A percentile compares a stretch with the other conserved stretches of the same genome.
phyloP scores from a whole-genome alignment of 106 monocot genomes.

The Dactylorhiza incarnata region DNA sequence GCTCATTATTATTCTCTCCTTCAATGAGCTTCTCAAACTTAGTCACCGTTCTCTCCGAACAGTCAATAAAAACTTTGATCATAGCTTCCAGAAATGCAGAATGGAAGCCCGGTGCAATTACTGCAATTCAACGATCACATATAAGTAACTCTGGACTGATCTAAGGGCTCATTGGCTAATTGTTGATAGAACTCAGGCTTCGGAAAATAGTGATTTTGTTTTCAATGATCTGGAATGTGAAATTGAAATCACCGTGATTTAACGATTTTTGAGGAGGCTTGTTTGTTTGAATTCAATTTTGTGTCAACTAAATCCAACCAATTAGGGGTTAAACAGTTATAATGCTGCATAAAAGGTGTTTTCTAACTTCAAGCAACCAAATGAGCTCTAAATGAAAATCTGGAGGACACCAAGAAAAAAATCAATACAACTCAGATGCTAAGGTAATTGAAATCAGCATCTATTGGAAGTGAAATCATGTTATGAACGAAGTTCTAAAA shows the following conservation, averaged over 20 bases:
- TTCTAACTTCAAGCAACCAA: too few relatives aligned
- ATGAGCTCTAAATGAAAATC: background rate
- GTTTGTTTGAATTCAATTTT: too few relatives aligned
- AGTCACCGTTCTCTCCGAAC: conserved; percentile 73
- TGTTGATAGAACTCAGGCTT: too few relatives aligned
- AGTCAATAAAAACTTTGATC: conserved; percentile 70
- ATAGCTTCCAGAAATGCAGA: conserved; percentile 82
- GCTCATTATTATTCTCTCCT: conserved; percentile 7
- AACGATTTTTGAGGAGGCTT: too few relatives aligned
- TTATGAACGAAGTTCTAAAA: too few relatives aligned
- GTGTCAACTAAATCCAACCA: too few relatives aligned
- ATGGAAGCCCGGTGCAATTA: conserved; percentile 97
- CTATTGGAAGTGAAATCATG: background rate
- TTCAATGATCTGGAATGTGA: too few relatives aligned
- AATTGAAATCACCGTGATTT: too few relatives aligned
- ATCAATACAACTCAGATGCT: background rate
- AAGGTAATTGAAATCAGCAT: background rate
- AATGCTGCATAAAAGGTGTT: too few relatives aligned
- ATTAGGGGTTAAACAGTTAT: too few relatives aligned
- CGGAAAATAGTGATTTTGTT: too few relatives aligned
- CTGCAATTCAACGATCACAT: conserved; percentile 35
- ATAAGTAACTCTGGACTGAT: background rate
- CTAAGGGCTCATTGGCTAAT: too few relatives aligned
- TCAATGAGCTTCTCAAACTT: conserved; percentile 76
- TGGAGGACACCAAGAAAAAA: background rate